Base-by-base conservation (phyloP, 2,329 filamentous ascomycete species). In the Fusarium sp. region DNA sequence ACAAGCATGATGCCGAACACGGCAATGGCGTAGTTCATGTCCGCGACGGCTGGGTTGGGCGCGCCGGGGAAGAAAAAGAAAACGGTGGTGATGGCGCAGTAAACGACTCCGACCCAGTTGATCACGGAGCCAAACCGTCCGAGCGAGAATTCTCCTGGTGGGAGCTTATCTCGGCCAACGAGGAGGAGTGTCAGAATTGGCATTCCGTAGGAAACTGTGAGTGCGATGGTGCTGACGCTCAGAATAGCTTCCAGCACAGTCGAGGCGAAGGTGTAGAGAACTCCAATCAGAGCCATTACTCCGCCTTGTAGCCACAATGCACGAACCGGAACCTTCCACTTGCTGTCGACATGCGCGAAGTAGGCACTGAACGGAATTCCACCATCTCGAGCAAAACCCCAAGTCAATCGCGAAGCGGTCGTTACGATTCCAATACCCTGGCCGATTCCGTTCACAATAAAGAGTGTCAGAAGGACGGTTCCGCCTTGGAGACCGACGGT, bases 1-100 rank as follows among this genome's bases (percentile, higher is more conserved):
- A 85, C 75, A 50, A 86, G 64, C 83, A 86, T 85, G 21, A 86
- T 78, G 2, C 83, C 85, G 66, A 87, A 86, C 1, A 86, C 84
- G 1, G 82, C 85, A 66, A 86, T 86, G 7, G 85, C 85, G 68
- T 82, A 87, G 72, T 87, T 87, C 85, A 86, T 86, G 60, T 86
- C 83, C n/a, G 75, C 74, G 0, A 77, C 71, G 0, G 78, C 63
- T 0, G 85, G 84, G 57, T 80, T 80, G 0, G 84, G 85, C 1
- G 56, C 60, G 1, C 74, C 74, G 0, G 84, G 84, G 67, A 86
- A 86, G 70, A 86, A 83, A 79, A 86, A 86, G 73, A 86, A 86
- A 24, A 86, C 78, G 0, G 83, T 84, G 2, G 83, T 86, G 52
- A 86, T 72, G 49, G 73, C 73, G 68, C 84, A 86, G 73, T 86